These are phyloP conservation scores for Draba incana DNA, from an alignment of 345 rosid species.

Conservation along the genomic window DNA sequence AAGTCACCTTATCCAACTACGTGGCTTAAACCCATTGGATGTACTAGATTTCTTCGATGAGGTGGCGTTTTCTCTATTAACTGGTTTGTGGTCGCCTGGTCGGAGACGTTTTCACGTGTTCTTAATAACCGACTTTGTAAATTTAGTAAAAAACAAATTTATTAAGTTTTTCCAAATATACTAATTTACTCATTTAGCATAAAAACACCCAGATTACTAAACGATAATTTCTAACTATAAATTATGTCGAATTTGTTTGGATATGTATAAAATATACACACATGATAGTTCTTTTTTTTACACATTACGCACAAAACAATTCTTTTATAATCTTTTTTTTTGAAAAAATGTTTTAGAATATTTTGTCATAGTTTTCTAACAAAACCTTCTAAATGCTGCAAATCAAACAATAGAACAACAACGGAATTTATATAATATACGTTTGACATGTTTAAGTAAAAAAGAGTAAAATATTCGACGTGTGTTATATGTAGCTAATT, in stretches of 20 bases:
- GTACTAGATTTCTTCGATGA: conserved; percentile 49
- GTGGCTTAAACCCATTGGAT: conserved; percentile 44
- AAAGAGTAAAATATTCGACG: conserved; percentile 13
- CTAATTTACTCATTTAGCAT: conserved; percentile 13
- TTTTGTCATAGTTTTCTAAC: not conserved
- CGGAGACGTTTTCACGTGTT: conserved; percentile 56
- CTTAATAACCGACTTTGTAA: conserved; percentile 31
- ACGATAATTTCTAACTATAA: not conserved
- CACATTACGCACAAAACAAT: not conserved
- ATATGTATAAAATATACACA: not conserved
- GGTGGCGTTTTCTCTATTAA: conserved; percentile 43
- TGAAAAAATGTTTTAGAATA: too few relatives aligned
- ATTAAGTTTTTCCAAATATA: conserved; percentile 1
- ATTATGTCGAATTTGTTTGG: not conserved
- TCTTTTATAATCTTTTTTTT: not conserved
- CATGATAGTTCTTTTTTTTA: not conserved
- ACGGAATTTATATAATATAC: conserved; percentile 14
- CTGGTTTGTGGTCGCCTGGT: conserved; percentile 42
- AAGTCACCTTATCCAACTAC: conserved; percentile 35
- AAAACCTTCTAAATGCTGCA: not conserved
- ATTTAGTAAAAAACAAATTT: not conserved
- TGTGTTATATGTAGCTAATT: conserved; percentile 17
- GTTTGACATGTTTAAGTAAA: not conserved
- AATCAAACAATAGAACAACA: not conserved
- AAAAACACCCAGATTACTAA: not conserved